Base-by-base conservation (phyloP, 352 stramenopile genomes). In the Thalassiosira sp. region DNA sequence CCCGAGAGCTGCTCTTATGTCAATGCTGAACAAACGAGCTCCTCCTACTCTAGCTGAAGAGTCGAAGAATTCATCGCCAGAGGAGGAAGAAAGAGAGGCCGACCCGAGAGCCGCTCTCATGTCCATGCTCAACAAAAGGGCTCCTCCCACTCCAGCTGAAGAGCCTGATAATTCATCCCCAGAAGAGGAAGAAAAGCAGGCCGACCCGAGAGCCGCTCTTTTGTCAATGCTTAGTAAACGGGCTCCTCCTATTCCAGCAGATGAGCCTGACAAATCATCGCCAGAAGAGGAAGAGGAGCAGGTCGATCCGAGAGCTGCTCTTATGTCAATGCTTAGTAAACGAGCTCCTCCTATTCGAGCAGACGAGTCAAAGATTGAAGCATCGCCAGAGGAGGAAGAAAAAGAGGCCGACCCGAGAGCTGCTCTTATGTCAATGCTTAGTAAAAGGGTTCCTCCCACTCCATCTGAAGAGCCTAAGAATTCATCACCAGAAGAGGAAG, bases 261-360 rank as follows among this genome's bases (percentile, higher is more conserved):
- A 35, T 5, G 49, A 10, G 8, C n/a, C n/a, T n/a, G n/a, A n/a
- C n/a, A 24, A 52, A 11, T 8, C 56, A 18, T 5, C 16, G 11
- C 15, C 40, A 46, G 43, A 35, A 43, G 16, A 48, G 1, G 52
- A 61, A 28, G 33, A 10, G 8, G n/a, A 43, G n/a, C 0, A 5
- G 28, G 28, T 16, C 1, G 54, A 63, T 49, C 16, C 62, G 82
- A 59, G 28, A 28, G 43, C 33, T 35, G 59, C 59, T 73, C 27
- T 57, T n/a, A 56, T 58, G 40, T 8, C 43, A 54, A 61, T 54
- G 25, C n/a, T 90, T 65, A 22, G 16, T n/a, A 68, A 68, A 57
- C 42, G 59, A 42, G 31, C 31, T 1, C 11, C 33, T 6, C 37
- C 54, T 16, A n/a, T n/a, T 42, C 11, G 5, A 48, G 40, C 13